These are phyloP conservation scores for Sarocladium kiliense DNA, from an alignment of 2,329 filamentous ascomycete genomes.

Conservation along the genomic window DNA sequence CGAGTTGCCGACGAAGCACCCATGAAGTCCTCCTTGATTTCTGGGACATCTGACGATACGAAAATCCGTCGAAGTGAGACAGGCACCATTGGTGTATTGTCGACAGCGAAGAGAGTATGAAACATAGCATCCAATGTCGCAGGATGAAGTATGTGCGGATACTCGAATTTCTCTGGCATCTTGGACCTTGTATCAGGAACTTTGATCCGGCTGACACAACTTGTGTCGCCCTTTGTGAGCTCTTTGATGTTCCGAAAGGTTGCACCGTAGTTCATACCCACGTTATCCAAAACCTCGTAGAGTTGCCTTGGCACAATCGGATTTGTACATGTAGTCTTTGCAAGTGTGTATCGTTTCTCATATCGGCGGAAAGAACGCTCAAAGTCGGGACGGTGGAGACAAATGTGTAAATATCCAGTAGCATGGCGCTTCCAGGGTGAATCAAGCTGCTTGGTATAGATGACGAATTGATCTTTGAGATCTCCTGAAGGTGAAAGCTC, in stretches of 20 bases:
- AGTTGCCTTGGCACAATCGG: constrained; percentile 1
- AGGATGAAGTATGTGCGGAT: constrained; percentile 13
- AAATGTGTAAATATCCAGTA: constrained; percentile 22
- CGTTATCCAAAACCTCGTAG: constrained; percentile 6
- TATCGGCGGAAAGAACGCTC: neutral
- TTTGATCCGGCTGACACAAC: neutral
- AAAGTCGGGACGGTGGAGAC: neutral
- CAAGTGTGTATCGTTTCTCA: neutral
- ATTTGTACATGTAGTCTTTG: neutral
- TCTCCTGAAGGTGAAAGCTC: constrained; percentile 5
- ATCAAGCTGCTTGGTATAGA: constrained; percentile 10
- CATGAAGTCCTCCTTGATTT: constrained; percentile 6
- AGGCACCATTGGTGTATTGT: constrained; percentile 7
- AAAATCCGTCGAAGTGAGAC: constrained; percentile 10
- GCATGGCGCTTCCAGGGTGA: constrained; percentile 31
- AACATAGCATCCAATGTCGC: constrained; percentile 11
- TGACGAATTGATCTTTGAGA: constrained; percentile 14
- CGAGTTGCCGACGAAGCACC: constrained; percentile 9
- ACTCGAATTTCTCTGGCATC: constrained; percentile 12
- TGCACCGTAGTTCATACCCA: constrained; percentile 12
- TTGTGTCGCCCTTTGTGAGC: neutral
- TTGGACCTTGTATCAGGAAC: constrained; percentile 5
- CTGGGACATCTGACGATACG: constrained; percentile 8
- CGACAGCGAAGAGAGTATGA: constrained; percentile 2
- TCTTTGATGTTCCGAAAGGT: constrained; percentile 11